Conservation (phyloP, 495 filamentous ascomycete species). For the Collariella sp. region DNA sequence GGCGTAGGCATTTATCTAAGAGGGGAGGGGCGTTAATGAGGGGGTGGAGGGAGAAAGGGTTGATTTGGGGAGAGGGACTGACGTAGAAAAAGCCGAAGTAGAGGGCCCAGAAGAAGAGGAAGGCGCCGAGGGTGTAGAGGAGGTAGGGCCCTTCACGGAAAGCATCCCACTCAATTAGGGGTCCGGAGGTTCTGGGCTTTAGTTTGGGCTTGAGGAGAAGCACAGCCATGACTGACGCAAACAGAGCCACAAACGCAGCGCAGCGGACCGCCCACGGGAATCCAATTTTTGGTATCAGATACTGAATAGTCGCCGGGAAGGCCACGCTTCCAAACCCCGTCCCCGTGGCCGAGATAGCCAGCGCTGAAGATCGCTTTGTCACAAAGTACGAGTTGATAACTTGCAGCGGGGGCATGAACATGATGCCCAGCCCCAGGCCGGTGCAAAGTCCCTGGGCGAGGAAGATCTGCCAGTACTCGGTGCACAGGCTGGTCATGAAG, state of each 20-base stretch:
- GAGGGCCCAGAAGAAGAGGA: conserved; percentile 36
- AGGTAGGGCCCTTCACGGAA: conserved; percentile 35
- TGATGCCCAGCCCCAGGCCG: conserved; percentile 35
- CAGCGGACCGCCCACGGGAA: conserved; percentile 40
- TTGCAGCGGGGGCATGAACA: conserved; percentile 38
- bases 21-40: no score
- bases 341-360: conserved; percentile 33
- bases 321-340: conserved; percentile 38
- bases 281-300: conserved; percentile 34
- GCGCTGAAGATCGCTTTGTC: conserved; percentile 27
- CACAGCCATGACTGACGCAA: conserved; percentile 23
- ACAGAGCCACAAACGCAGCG: conserved; percentile 32
- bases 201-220: conserved; percentile 29
- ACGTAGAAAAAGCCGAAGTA: conserved; percentile 43
- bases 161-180: conserved; percentile 35
- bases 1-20: conserved; percentile 35
- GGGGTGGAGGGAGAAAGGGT: no score
- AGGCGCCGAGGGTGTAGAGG: conserved; percentile 31
- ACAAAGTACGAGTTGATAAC: conserved; percentile 37
- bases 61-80: no score
- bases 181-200: conserved; percentile 26
- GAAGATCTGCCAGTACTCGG: conserved; percentile 38
- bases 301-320: conserved; percentile 36
- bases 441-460: conserved; percentile 37
- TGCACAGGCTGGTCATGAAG: conserved; percentile 36